Base-by-base conservation (phyloP, 1,284 basidiomycete species). In the Pholiota adiposa region DNA sequence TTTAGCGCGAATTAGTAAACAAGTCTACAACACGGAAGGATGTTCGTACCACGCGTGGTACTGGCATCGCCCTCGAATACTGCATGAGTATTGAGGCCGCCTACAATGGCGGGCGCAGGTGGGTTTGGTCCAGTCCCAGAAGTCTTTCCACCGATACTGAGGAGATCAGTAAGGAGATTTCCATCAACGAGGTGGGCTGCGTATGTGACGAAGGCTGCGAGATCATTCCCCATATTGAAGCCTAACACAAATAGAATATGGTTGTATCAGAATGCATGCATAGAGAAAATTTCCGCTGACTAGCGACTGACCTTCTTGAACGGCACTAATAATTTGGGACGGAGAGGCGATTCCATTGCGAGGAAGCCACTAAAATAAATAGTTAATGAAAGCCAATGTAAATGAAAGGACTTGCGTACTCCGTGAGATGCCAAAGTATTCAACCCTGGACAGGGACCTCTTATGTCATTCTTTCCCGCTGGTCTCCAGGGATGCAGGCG, bases 141-240 rank as follows among this genome's bases (percentile, higher is more conserved):
- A 3, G 60, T 67, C 56, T 66, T 68, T n/a, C 62, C 65, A 27
- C 69, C 69, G 38, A 70, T 70, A 40, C 68, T 70, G 16, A 70
- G 56, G 1, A 64, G 48, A 48, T 68, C 57, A 18, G 69, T 70
- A 34, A 70, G 49, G 2, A 61, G 54, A 33, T 70, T 70, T 9
- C 69, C 69, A 38, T 70, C 65, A 2, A 69, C 63, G 36, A 70
- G 60, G 41, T 61, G 60, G 8, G 68, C 64, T 1, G 63, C 65
- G 46, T 68, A 69, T 4, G 65, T 64, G 7, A 67, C 59, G 40
- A 68, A 64, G 23, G 51, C 61, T 2, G 65, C 67, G 14, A 65
- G 25, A 31, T 48, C 46, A 5, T 48, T 48, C 16, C 46, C 46
- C 46, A 48, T 48, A 48, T 48, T 48, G 25, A 48, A 48, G 11